These are phyloP conservation scores for Tuber microsphaerosporum DNA, from an alignment of 495 filamentous ascomycete genomes.

Conservation along the genomic window DNA sequence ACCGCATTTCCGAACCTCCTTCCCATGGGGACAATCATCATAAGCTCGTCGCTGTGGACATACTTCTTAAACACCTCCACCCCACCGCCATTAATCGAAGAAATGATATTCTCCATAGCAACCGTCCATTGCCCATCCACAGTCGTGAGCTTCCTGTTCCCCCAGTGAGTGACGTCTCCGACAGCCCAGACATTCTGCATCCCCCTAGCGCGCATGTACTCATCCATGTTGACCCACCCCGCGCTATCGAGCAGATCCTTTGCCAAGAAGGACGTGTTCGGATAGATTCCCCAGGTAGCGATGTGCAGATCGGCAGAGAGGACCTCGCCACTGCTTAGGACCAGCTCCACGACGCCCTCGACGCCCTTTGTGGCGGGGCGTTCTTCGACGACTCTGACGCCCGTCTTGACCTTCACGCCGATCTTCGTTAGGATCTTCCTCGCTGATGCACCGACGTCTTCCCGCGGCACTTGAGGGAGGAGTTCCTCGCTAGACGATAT, in stretches of 20 bases:
- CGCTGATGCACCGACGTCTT: conserved; percentile 41
- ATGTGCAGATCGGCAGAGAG: conserved; percentile 56
- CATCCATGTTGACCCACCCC: conserved; percentile 54
- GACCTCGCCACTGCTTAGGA: conserved; percentile 42
- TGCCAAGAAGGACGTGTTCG: conserved; percentile 58
- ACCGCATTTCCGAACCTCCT: conserved; percentile 47
- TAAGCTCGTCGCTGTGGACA: conserved; percentile 41
- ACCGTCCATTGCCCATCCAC: conserved; percentile 6
- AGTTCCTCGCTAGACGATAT: conserved; percentile 46
- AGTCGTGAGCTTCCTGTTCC: conserved; percentile 12
- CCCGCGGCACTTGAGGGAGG: conserved; percentile 41
- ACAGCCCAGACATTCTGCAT: conserved; percentile 49
- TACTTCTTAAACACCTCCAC: conserved; percentile 46
- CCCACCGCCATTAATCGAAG: conserved; percentile 41
- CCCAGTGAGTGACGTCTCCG: conserved; percentile 47
- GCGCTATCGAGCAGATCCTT: conserved; percentile 46
- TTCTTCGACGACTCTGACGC: conserved; percentile 42
- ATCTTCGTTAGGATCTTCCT: conserved; percentile 49
- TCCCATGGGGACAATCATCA: conserved; percentile 51
- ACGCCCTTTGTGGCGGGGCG: conserved; percentile 5
- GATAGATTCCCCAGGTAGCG: conserved; percentile 54
- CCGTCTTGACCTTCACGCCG: conserved; percentile 48
- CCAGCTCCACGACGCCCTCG: conserved; percentile 22
- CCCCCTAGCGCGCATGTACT: conserved; percentile 49
- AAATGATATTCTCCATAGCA: conserved; percentile 13